Evolutionary conservation across 306 rosid genomes (phyloP).

Genomic region (Hippophae rhamnoides): DNA sequence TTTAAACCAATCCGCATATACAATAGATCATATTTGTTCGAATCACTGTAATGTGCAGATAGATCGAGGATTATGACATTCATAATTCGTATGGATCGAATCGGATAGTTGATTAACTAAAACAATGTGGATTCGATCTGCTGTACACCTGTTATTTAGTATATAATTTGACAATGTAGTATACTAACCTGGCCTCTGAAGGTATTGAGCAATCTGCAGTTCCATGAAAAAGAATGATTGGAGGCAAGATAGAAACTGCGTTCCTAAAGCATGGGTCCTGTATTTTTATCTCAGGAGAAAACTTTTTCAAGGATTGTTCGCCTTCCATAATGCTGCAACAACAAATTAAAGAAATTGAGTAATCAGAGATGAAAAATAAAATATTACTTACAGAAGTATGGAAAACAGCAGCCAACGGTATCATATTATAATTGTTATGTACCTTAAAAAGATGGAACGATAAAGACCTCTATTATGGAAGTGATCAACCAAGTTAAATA

Average conservation of each 20-base stretch:
- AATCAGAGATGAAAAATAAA: background rate
- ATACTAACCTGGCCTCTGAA: slow-evolving; percentile 64
- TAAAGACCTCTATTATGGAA: slow-evolving; percentile 73
- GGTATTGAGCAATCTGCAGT: slow-evolving; percentile 80
- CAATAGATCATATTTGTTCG: too few species aligned
- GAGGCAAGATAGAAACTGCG: slow-evolving; percentile 57
- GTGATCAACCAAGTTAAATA: slow-evolving; percentile 63
- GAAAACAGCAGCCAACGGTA: too few species aligned
- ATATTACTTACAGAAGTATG: too few species aligned
- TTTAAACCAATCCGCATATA: too few species aligned
- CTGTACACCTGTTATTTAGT: background rate
- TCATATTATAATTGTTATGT: slow-evolving; percentile 11
- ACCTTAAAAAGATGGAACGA: slow-evolving; percentile 85
- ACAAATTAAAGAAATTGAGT: background rate
- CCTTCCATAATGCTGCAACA: slow-evolving; percentile 89
- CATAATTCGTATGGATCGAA: too few species aligned
- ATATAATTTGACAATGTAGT: background rate
- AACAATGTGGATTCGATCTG: too few species aligned
- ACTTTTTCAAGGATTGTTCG: slow-evolving; percentile 49
- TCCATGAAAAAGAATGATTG: slow-evolving; percentile 71
- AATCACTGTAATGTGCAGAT: too few species aligned
- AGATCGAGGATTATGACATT: too few species aligned
- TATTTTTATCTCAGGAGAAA: slow-evolving; percentile 68
- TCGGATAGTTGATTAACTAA: too few species aligned
- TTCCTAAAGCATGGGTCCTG: slow-evolving; percentile 44